Evolutionary conservation across 2,329 filamentous ascomycete genomes (phyloP).

Genomic region (Colletotrichum cordylinicola): DNA sequence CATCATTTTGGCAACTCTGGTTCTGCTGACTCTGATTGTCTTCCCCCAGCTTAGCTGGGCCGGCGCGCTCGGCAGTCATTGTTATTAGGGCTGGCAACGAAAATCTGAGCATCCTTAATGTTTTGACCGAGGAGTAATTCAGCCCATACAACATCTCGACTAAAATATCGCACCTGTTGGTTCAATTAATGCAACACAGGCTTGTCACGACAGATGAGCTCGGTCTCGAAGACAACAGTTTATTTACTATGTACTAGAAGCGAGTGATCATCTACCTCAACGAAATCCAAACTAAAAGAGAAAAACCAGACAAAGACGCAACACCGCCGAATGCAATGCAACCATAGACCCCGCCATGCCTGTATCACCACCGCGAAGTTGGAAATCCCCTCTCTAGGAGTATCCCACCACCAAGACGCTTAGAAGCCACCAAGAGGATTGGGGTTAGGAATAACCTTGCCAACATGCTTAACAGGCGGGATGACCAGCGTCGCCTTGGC

Average conservation of each 20-base stretch:
- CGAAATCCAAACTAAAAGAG: background rate
- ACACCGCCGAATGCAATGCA: background rate
- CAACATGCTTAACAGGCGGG: slow-evolving; percentile 38
- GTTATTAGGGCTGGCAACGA: too few relatives aligned
- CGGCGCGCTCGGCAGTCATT: too few relatives aligned
- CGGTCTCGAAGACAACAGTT: background rate
- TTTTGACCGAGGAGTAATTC: too few relatives aligned
- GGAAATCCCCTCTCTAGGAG: background rate
- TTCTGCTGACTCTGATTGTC: too few relatives aligned
- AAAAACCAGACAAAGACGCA: background rate
- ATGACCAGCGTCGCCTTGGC: slow-evolving; percentile 32
- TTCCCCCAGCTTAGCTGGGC: too few relatives aligned
- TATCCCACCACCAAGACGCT: background rate
- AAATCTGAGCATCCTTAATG: too few relatives aligned
- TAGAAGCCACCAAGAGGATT: slow-evolving; percentile 44
- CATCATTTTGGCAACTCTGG: too few relatives aligned
- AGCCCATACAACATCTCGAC: too few relatives aligned
- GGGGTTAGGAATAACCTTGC: slow-evolving; percentile 43
- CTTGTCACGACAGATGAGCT: too few relatives aligned
- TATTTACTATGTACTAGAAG: background rate
- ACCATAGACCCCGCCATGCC: accelerated
- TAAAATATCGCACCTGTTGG: too few relatives aligned
- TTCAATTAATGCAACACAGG: too few relatives aligned
- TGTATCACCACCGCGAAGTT: background rate
- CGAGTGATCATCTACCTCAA: background rate